Percentiles rank a stretch among this genome's conserved stretches.
These are phyloP conservation scores for Gentiana macrophylla DNA, from an alignment of 257 asterid genomes.

Conservation along the genomic window DNA sequence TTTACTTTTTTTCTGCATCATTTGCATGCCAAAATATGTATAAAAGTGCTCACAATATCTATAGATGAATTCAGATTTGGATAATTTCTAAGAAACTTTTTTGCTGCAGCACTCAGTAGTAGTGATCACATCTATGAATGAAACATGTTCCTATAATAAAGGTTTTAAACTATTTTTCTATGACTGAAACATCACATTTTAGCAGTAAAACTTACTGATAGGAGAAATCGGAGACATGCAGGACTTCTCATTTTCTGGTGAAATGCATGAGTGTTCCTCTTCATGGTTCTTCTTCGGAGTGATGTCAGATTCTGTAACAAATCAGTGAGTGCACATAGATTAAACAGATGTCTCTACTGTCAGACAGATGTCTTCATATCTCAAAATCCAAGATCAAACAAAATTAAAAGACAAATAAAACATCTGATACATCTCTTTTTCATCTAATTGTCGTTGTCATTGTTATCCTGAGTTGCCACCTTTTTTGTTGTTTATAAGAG, in stretches of 20 bases:
- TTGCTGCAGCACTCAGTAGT: too few relatives aligned
- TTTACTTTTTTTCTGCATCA: background rate
- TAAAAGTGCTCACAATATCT: background rate
- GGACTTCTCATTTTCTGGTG: constrained; percentile 24
- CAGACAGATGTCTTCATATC: background rate
- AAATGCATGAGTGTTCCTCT: constrained; percentile 22
- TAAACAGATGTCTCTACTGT: background rate
- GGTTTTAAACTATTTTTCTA: too few relatives aligned
- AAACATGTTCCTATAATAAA: too few relatives aligned
- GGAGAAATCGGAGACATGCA: constrained; percentile 36
- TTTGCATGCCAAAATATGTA: background rate
- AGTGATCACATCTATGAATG: too few relatives aligned
- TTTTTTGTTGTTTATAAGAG: constrained; percentile 4
- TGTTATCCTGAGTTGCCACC: background rate
- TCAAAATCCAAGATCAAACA: constrained; percentile 7
- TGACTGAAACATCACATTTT: too few relatives aligned
- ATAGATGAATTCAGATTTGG: too few relatives aligned
- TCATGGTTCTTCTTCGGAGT: constrained; percentile 42
- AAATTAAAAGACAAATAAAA: constrained; percentile 1
- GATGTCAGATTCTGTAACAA: constrained; percentile 51
- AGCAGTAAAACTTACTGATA: constrained; percentile 39
- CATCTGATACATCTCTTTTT: constrained; percentile 2
- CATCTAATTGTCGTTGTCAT: too few relatives aligned
- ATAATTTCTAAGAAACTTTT: too few relatives aligned
- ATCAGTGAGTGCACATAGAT: constrained; percentile 9